Percentiles rank a stretch among this genome's conserved stretches.
Evolutionary conservation across 768 basidiomycete genomes (phyloP).

Genomic region (Russula compacta): DNA sequence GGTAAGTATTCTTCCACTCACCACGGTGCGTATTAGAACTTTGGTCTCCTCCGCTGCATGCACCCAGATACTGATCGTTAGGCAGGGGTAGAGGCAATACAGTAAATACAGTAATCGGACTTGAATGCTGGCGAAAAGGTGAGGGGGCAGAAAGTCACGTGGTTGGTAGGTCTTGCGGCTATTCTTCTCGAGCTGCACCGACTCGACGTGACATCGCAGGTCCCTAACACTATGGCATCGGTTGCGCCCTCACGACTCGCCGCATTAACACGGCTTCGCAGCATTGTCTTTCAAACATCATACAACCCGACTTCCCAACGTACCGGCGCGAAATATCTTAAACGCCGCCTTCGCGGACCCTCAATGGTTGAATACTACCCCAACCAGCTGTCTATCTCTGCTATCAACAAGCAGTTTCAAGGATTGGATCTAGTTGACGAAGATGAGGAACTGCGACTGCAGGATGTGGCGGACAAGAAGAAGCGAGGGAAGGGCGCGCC

Average conservation of each 20-base stretch:
- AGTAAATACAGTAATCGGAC: too few species aligned
- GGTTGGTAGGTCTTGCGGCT: background rate
- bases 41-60: background rate
- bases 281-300: conserved; percentile 73
- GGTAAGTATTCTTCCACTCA: background rate
- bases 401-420: conserved; percentile 31
- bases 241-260: conserved; percentile 45
- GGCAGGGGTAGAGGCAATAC: too few species aligned
- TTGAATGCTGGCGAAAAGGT: too few species aligned
- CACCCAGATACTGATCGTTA: background rate
- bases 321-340: conserved; percentile 89
- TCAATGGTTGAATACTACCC: conserved; percentile 85
- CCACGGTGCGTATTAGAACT: background rate
- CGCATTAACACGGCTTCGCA: conserved; percentile 54
- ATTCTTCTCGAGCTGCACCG: too few species aligned
- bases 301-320: conserved; percentile 78
- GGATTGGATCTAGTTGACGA: conserved; percentile 45
- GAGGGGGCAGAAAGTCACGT: background rate
- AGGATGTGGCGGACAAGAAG: conserved; percentile 59
- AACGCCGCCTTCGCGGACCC: conserved; percentile 71
- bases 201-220: background rate
- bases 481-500: conserved; percentile 78
- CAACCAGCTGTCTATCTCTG: conserved; percentile 42
- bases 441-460: conserved; percentile 55
- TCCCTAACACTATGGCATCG: conserved; percentile 25